phyloP scores from a whole-genome alignment of 2,329 filamentous ascomycete species.

The Alternaria gansuensis region DNA sequence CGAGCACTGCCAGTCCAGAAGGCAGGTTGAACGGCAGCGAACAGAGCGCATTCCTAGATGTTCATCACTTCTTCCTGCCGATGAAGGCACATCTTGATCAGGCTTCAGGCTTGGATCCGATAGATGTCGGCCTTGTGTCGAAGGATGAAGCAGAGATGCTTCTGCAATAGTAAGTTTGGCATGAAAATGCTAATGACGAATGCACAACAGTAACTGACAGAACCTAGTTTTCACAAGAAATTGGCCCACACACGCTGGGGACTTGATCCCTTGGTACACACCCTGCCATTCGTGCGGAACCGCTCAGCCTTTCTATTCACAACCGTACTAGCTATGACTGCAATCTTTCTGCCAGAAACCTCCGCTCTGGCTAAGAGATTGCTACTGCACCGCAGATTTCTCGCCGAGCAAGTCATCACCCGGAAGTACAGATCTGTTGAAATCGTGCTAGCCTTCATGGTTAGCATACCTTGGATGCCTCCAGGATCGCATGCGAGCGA shows the following conservation, averaged over 20 bases:
- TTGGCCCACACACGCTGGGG: constrained; percentile 79
- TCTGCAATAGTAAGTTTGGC: constrained; percentile 67
- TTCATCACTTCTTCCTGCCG: constrained; percentile 73
- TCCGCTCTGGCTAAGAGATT: constrained; percentile 71
- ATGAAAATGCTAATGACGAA: background rate
- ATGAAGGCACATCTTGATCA: constrained; percentile 70
- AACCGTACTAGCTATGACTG: constrained; percentile 73
- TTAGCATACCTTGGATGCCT: constrained; percentile 79
- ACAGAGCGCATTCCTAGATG: constrained; percentile 56
- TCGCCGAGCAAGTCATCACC: constrained; percentile 69
- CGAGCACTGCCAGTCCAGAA: constrained; percentile 40
- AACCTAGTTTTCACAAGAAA: constrained; percentile 70
- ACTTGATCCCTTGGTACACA: constrained; percentile 73
- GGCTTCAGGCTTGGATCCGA: constrained; percentile 71
- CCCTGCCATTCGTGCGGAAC: constrained; percentile 69
- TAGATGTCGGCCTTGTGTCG: constrained; percentile 74
- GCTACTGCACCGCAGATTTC: constrained; percentile 68
- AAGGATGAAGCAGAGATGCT: constrained; percentile 70
- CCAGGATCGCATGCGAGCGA: constrained; percentile 72
- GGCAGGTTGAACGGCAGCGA: constrained; percentile 46
- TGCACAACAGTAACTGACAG: background rate
- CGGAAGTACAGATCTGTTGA: constrained; percentile 74
- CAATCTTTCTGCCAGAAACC: constrained; percentile 71
- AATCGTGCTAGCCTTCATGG: constrained; percentile 77
- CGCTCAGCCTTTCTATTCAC: constrained; percentile 77